Evolutionary conservation across 768 basidiomycete species (phyloP), one percentile per base, ranked within the genome.

Genomic region (Mycena galericulata): DNA sequence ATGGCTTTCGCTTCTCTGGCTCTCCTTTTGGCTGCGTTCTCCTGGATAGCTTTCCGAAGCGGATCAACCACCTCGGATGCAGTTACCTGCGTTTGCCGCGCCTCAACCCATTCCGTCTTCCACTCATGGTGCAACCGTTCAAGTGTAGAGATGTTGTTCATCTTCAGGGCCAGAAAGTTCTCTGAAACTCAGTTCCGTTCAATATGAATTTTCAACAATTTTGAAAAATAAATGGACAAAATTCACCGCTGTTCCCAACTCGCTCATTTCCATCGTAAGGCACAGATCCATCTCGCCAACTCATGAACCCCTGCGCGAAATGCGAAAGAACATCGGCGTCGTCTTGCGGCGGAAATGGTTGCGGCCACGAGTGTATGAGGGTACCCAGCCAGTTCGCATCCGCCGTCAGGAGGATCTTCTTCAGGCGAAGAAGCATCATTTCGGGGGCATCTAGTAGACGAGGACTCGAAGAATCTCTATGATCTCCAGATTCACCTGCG

Each of bases 361-460:
- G n/a, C 15, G 62, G 58, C 62, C 56, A 58, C 9, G 57, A 27
- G n/a, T 17, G 26, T 40, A 66, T 66, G 20, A 66, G 29, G 14
- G 47, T 22, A 1, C 54, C 36, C 32, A 69, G 51, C 56, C 62
- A 64, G 27, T 46, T 46, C 4, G 57, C 68, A 27, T 69, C 68
- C 3, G 38, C 47, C 17, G n/a, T 49, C 1, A 27, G 43, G 9
- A 69, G 4, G 0, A 55, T n/a, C 17, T 22, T 29, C 24, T 27
- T 30, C 4, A 59, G 14, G 8, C 17, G 17, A 2, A 3, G 34
- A 3, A 66, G 47, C 41, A 66, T 59, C 27, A 11, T 32, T 22
- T 66, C 49, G 14, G 64, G 38, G 17, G 65, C 30, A 17, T 26
- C 26, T 11, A 6, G 22, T 5, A 43, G 20, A 6, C 22, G 20